These are phyloP conservation scores for Vitellaria paradoxa DNA, from an alignment of 179 eudicot species.

Conservation along the genomic window DNA sequence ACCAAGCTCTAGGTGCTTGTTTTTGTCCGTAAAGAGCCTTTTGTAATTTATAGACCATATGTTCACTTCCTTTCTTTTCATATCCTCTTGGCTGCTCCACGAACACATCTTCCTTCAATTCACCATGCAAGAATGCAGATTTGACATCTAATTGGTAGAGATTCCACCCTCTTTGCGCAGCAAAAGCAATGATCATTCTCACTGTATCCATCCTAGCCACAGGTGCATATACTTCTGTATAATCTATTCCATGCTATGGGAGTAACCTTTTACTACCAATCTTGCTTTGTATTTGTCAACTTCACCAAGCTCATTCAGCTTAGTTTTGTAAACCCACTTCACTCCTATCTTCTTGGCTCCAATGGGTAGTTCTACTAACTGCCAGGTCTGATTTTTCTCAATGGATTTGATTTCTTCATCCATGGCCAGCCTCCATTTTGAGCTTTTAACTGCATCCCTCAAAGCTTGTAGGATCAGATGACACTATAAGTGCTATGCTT, in stretches of 20 bases:
- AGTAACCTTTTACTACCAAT: too few relatives aligned
- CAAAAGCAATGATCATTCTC: not conserved
- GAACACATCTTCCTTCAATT: too few relatives aligned
- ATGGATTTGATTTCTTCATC: not conserved
- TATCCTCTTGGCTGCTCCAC: too few relatives aligned
- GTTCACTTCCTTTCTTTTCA: not conserved
- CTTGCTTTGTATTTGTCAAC: constrained; percentile 1
- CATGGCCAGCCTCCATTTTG: not conserved
- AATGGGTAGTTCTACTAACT: not conserved
- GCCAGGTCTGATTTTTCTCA: not conserved
- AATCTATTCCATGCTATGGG: not conserved
- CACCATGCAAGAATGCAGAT: too few relatives aligned
- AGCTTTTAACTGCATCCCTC: not conserved
- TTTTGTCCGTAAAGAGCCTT: not conserved
- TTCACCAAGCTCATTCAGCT: not conserved
- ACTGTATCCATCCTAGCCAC: too few relatives aligned
- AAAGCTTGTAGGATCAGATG: not conserved
- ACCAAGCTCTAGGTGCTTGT: not conserved
- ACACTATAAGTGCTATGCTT: not conserved
- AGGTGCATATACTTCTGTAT: not conserved
- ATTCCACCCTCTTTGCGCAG: not conserved
- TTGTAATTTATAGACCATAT: not conserved
- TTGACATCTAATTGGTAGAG: not conserved
- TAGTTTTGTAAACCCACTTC: constrained; percentile 8
- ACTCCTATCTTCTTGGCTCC: not conserved